Evolutionary conservation across 2,329 filamentous ascomycete species (phyloP), one percentile per base, ranked within the genome.

Genomic region (Penicillium fuscoglaucum): DNA sequence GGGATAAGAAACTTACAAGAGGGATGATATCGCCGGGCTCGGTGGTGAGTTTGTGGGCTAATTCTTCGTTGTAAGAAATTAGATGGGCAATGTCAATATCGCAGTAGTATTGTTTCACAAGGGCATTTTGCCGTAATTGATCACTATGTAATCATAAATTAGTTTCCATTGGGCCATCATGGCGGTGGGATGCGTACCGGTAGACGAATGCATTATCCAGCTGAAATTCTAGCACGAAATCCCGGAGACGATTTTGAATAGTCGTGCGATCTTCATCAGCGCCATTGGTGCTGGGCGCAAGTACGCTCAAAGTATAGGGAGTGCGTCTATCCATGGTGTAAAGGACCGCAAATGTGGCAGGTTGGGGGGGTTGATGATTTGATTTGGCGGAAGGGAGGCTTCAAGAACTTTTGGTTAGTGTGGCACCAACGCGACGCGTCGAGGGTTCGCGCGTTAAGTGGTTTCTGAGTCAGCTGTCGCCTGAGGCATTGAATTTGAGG

Each of bases 161-260:
- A 61, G 55, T 56, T 35, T 61, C 21, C 31, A 40, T 51, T 21
- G 45, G 19, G 48, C 41, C 47, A 26, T 49, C 5, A 56, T 50
- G 44, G 44, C 49, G 40, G 49, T 60, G 40, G 41, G 51, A 21
- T 64, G 61, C 78, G 64, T 75, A 93, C 92, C 92, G 87, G 84
- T 98, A 99, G 70, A 97, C 87, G 78, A 96, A 98, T 70, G 88
- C 85, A 76, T 96, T 96, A 77, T 97, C 93, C 43, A 98, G 85
- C 71, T 93, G 87, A 73, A 97, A 99, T 67, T 93, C 90, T 58
- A 98, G 86, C 64, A 99, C 88, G 75, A 99, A 99, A 61, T 91
- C 88, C 71, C 95, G 87, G 60, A 99, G 84, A 72, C 91, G 87
- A 59, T 85, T 84, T 74, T 95, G 91, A 50, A 93, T 82, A 70